These are phyloP conservation scores for Polygonum aviculare DNA, from an alignment of 148 eudicot species.

Conservation along the genomic window DNA sequence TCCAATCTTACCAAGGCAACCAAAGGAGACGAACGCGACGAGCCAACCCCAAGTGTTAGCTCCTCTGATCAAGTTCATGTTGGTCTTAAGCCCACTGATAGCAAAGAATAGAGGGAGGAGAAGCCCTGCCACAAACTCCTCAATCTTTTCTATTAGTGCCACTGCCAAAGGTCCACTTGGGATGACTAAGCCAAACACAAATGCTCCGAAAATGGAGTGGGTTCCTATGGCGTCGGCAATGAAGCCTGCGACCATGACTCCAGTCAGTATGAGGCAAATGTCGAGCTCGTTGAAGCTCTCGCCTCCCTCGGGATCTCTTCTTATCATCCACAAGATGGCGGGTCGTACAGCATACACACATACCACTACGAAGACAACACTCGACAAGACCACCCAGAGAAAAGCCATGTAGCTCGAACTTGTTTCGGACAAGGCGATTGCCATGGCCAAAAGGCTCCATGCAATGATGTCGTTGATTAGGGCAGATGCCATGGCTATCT, in stretches of 20 bases:
- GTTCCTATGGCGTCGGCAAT: conserved; percentile 66
- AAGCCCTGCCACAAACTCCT: conserved; percentile 66
- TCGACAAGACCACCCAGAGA: conserved; percentile 45
- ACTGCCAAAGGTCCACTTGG: conserved; percentile 61
- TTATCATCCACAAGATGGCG: conserved; percentile 39
- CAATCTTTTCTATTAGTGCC: conserved; percentile 58
- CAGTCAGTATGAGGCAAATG: conserved; percentile 48
- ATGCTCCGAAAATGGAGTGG: conserved; percentile 72
- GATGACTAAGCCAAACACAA: conserved; percentile 59
- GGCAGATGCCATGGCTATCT: conserved; percentile 37
- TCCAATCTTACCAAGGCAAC: conserved; percentile 40
- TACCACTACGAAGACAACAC: conserved; percentile 26
- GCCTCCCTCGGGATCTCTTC: conserved; percentile 51
- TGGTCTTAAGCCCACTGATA: conserved; percentile 54
- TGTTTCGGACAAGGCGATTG: conserved; percentile 51
- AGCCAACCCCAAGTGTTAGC: conserved; percentile 24
- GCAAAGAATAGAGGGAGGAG: conserved; percentile 63
- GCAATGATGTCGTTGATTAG: conserved; percentile 11
- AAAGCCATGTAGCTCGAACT: conserved; percentile 28
- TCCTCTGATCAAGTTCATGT: conserved; percentile 18
- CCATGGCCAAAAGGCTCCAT: conserved; percentile 37
- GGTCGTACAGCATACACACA: conserved; percentile 49
- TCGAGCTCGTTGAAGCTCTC: conserved; percentile 49
- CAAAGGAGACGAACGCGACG: conserved; percentile 21
- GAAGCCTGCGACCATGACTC: conserved; percentile 57